These are phyloP conservation scores for Vaccinium corymbosum DNA, from an alignment of 148 eudicot genomes.

Conservation along the genomic window DNA sequence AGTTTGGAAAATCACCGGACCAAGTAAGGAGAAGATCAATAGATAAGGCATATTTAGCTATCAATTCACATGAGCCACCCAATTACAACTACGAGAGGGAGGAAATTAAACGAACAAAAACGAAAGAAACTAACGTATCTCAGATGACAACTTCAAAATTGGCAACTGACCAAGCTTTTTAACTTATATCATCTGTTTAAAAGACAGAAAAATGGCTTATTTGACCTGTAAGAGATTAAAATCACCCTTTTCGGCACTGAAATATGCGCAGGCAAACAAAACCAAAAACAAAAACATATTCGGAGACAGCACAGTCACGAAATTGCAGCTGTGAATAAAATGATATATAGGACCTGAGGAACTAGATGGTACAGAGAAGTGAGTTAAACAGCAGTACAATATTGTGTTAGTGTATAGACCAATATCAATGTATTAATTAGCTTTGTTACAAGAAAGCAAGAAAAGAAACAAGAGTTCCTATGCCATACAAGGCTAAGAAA, in stretches of 20 bases:
- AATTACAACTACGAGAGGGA: too few species aligned
- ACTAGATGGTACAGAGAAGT: neutral
- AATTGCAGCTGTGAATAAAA: neutral
- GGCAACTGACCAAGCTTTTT: too few species aligned
- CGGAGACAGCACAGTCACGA: neutral
- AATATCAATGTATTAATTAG: neutral
- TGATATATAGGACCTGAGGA: neutral
- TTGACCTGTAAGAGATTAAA: neutral
- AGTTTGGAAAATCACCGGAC: too few species aligned
- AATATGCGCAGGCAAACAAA: neutral
- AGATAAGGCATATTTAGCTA: too few species aligned
- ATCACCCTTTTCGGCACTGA: neutral
- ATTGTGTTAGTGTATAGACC: neutral
- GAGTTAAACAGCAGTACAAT: neutral
- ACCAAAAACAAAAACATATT: neutral
- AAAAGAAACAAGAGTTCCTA: slow-evolving; percentile 6
- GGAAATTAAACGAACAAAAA: too few species aligned
- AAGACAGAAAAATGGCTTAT: neutral
- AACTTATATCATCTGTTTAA: too few species aligned
- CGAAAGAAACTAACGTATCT: too few species aligned
- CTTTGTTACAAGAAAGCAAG: neutral
- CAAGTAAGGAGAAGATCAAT: too few species aligned
- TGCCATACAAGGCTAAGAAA: neutral
- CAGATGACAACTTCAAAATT: too few species aligned
- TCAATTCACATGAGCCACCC: too few species aligned